Base-by-base conservation (phyloP, 495 filamentous ascomycete species). In the Daldinia loculata region DNA sequence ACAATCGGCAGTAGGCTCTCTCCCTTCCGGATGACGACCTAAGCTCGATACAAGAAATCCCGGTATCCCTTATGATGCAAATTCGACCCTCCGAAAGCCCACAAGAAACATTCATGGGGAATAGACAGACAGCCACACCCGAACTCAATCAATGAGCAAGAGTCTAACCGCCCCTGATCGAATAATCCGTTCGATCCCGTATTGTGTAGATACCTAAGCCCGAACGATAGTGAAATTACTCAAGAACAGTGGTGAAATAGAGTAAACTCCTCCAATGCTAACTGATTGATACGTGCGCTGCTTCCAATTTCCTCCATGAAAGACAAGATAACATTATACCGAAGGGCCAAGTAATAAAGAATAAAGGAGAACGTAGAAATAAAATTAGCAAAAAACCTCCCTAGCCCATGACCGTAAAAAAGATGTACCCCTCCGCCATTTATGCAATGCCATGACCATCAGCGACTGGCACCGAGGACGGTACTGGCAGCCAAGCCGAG, bases 241-340 rank as follows among this genome's bases (percentile, higher is more conserved):
- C 70, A 56, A 68, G 50, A 65, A 36, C 64, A 61, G 61, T 60
- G 53, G 22, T 55, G 60, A 72, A 72, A 68, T 56, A 67, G 64
- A 65, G 56, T 65, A 34, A 73, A 73, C 70, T 73, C 70, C 70
- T 66, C 61, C 70, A 69, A 73, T 73, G 70, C 70, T 73, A 53
- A 67, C 64, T 67, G 64, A 58, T 45, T 27, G 50, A 65, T 19
- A 61, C 52, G 65, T 43, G 34, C 56, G 70, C 58, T 64, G 60
- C 56, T 61, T 67, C 61, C 71, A 56, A 61, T 74, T 51, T 64
- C 67, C 62, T 53, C 34, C 32, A 56, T 60, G 26, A 71, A 70
- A 62, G 29, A 17, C 36, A 65, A 59, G 39, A 38, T 39, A 60
- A 56, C 61, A 53, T 27, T 53, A 57, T 56, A 57, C 9, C 26